Evolutionary conservation across 768 basidiomycete genomes (phyloP), one percentile per base, ranked within the genome.

Genomic region (Pulveroboletus frians): DNA sequence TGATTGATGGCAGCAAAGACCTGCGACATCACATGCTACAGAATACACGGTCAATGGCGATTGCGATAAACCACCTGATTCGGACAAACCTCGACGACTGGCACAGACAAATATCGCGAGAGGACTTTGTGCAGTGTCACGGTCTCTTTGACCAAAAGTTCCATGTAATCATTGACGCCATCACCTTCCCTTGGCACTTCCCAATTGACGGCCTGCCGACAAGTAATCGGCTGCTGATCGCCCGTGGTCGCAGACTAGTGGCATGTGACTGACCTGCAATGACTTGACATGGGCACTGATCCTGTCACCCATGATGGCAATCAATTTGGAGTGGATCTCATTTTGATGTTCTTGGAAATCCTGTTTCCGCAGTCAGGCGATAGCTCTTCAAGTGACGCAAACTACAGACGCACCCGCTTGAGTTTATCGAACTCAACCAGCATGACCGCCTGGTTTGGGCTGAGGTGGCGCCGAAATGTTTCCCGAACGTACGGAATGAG

Each of bases 261-360:
- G 37, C 50, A 39, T 39, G 43, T 49, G 62, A 56, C 68, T 64
- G 54, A 86, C 91, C 73, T 88, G 84, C 46, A 98, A 75, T 21
- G 86, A 76, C 59, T 81, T 84, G 64, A 92, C 85, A 65, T 98
- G 95, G 1, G 86, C 83, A 57, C 75, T 80, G 39, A 98, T 73
- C 49, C 95, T 80, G 69, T 98, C 95, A 34, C 92, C 87, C 96
- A 99, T 99, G 70, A 98, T 99, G 37, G 92, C 89, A 51, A 99
- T 86, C 47, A 99, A 76, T 72, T 99, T 99, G 44, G 91, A 81
- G 67, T 98, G 95, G 46, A 99, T 98, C 74, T 98, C 96, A 63
- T 95, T 90, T 69, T 99, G 96, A 69, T 99, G 96, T 68, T 98
- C 96, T 76, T 98, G 95, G 63, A 88, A 98, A 68, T 98, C 96